Base-by-base conservation (phyloP, 225 moss, liverwort and hornwort genomes). In the Lunularia cruciata region DNA sequence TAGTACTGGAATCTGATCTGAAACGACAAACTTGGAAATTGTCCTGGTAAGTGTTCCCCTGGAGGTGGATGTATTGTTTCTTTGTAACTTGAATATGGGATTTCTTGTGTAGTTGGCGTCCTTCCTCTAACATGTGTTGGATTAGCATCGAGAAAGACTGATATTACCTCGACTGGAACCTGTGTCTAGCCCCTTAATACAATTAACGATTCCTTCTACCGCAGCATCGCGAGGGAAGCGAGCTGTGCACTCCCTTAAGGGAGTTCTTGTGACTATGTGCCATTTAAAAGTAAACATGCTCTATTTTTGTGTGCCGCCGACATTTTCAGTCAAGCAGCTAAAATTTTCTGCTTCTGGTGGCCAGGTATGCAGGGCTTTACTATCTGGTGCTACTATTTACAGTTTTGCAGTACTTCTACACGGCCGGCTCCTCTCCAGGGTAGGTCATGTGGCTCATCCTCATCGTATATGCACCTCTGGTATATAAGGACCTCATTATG, bases 391-490 rank as follows among this genome's bases (percentile, higher is more conserved):
- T 98, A 20, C 25, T 82, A 19, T 42, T 83, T 19, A 93, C 94
- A 3, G 79, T 88, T 46, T 65, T 89, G 53, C 92, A 93, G 69
- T 98, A 98, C 70, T 84, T 72, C 63, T 77, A 72, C 78, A 98
- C 98, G 35, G 89, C 88, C 6, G 98, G 93, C 58, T 98, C 98
- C 27, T 86, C 86, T 33, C 98, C 98, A 8, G 98, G 98, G 72
- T 87, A 84, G 46, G 82, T 57, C 27, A 22, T 22, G 28, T 10
- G 5, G 32, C 27, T 3, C n/a, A n/a, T n/a, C n/a, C n/a, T n/a
- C n/a, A n/a, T n/a, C n/a, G n/a, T n/a, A n/a, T n/a, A n/a, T n/a
- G n/a, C n/a, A n/a, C n/a, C n/a, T n/a, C n/a, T n/a, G n/a, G n/a
- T n/a, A n/a, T n/a, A n/a, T n/a, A n/a, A n/a, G n/a, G n/a, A n/a